Evolutionary conservation across 192 early-diverging fungal genomes (phyloP).

Genomic region (Entophlyctis helioformis): DNA sequence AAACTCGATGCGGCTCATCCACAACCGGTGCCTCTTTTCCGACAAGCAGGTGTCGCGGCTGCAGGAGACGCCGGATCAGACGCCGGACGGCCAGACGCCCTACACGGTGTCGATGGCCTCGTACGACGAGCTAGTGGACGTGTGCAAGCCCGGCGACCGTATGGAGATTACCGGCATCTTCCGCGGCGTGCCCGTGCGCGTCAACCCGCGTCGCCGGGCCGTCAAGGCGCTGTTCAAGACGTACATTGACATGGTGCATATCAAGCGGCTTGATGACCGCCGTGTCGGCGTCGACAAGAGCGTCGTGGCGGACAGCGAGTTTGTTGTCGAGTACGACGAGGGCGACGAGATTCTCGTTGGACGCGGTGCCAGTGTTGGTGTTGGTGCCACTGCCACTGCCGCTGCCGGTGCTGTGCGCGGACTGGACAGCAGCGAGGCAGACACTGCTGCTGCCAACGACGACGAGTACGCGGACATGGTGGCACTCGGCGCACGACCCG

Average conservation of each 20-base stretch:
- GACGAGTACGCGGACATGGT: conserved; percentile 53
- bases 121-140: conserved; percentile 92
- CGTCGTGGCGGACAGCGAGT: conserved; percentile 40
- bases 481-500: conserved; percentile 45
- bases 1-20: conserved; percentile 79
- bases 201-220: conserved; percentile 76
- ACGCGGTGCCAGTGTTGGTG: too few species aligned
- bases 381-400: too few species aligned
- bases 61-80: conserved; percentile 85
- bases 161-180: conserved; percentile 92
- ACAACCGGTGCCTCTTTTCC: conserved; percentile 87
- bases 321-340: conserved; percentile 28
- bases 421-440: too few species aligned
- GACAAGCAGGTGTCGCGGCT: conserved; percentile 89
- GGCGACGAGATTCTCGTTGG: not conserved
- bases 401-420: too few species aligned
- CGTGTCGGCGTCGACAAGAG: conserved; percentile 44
- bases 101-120: conserved; percentile 83
- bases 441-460: conserved; percentile 35
- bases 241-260: conserved; percentile 90
- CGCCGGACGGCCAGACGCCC: conserved; percentile 97
- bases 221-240: conserved; percentile 90
- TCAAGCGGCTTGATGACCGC: conserved; percentile 67
- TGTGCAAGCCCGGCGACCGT: conserved; percentile 81
- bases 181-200: conserved; percentile 81